phyloP scores from a whole-genome alignment of 176 grass and related monocot genomes.

The Rhipidocladum racemiflorum region DNA sequence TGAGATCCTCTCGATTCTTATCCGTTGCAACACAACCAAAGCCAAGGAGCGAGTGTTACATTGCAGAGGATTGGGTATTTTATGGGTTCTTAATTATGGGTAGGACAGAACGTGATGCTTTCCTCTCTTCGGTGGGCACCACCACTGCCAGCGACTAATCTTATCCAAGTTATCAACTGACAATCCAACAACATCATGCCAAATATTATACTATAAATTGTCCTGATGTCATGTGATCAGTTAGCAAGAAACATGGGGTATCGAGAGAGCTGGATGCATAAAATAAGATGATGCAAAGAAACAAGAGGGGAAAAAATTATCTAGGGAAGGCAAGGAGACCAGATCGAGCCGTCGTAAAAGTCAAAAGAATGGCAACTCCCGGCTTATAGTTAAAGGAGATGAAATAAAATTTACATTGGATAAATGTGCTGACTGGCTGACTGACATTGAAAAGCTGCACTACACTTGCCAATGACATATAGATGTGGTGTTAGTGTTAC shows the following conservation, averaged over 20 bases:
- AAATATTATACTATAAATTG: neutral
- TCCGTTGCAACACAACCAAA: constrained; percentile 13
- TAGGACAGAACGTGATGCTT: constrained; percentile 15
- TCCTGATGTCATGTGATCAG: neutral
- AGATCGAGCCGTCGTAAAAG: neutral
- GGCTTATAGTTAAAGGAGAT: neutral
- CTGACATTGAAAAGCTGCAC: neutral
- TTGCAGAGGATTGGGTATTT: constrained; percentile 3
- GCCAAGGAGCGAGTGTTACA: neutral
- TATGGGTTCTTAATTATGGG: constrained; percentile 16
- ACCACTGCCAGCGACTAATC: constrained; percentile 19
- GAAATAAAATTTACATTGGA: neutral
- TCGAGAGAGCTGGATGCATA: neutral
- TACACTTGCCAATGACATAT: neutral
- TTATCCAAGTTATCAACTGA: constrained; percentile 39
- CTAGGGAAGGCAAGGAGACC: neutral
- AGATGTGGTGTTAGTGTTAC: neutral
- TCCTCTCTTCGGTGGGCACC: neutral
- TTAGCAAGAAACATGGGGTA: neutral
- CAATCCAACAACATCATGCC: neutral
- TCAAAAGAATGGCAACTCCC: neutral
- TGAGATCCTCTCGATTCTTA: constrained; percentile 20
- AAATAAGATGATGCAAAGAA: neutral
- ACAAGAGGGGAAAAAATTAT: neutral
- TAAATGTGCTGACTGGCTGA: neutral